phyloP scores from a whole-genome alignment of 768 basidiomycete genomes.

The Pleurotus cornucopiae region DNA sequence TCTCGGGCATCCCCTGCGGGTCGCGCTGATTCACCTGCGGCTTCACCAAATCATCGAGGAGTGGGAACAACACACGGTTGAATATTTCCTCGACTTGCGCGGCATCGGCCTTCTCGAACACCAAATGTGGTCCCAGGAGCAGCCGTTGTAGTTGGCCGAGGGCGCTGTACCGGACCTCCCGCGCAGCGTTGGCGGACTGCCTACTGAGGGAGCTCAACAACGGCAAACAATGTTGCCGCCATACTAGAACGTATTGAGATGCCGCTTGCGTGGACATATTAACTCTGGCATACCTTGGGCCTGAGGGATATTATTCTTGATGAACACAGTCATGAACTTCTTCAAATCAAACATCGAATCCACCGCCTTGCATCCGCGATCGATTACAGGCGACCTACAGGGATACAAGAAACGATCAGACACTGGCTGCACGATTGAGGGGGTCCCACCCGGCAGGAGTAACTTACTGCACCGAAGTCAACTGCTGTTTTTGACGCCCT shows the following conservation, averaged over 20 bases:
- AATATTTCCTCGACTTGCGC: conserved; percentile 78
- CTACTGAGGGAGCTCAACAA: conserved; percentile 68
- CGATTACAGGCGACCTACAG: conserved; percentile 61
- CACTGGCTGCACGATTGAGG: conserved; percentile 18
- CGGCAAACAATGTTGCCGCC: conserved; percentile 75
- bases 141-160: conserved; percentile 81
- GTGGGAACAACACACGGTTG: conserved; percentile 84
- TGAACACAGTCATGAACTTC: conserved; percentile 55
- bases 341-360: conserved; percentile 77
- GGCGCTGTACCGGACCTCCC: conserved; percentile 79
- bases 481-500: conserved; percentile 45
- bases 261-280: conserved; percentile 2
- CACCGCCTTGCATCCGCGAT: conserved; percentile 78
- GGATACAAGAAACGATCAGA: too few relatives aligned
- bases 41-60: conserved; percentile 87
- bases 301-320: conserved; percentile 40
- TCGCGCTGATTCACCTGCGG: conserved; percentile 77
- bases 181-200: conserved; percentile 78
- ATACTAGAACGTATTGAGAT: conserved; percentile 37
- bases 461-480: conserved; percentile 49
- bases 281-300: conserved; percentile 34
- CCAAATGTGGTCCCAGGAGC: conserved; percentile 71
- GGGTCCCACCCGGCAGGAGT: background rate
- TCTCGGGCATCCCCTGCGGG: conserved; percentile 87
- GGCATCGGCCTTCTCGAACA: conserved; percentile 54